Evolutionary conservation across 1,284 basidiomycete species (phyloP).

Genomic region (Ganoderma sp.): DNA sequence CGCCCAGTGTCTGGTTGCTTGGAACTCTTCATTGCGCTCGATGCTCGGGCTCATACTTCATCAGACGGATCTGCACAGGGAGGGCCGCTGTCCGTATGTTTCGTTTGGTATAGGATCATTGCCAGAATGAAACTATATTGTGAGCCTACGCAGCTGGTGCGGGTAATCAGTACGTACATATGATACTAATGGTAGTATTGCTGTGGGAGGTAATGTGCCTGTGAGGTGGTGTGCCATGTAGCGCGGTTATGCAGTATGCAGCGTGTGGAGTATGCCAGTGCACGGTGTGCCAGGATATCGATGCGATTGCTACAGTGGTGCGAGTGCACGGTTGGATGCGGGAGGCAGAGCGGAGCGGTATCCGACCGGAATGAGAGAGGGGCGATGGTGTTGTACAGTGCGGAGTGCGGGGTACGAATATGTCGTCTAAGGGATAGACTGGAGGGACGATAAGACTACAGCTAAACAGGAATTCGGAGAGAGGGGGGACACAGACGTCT

Average conservation of each 20-base stretch:
- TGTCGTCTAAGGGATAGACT: constrained; percentile 21
- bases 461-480: constrained; percentile 1
- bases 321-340: not conserved
- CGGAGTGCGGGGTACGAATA: constrained; percentile 10
- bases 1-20: not conserved
- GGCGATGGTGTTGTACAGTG: constrained; percentile 31
- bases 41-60: not conserved
- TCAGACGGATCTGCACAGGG: constrained; percentile 17
- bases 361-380: constrained; percentile 2
- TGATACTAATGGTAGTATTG: constrained; percentile 8
- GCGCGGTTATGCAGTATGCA: constrained; percentile 1
- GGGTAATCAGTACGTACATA: constrained; percentile 8
- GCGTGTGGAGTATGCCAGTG: not conserved
- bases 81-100: not conserved
- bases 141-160: constrained; percentile 20
- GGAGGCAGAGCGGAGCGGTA: not conserved
- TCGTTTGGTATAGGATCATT: constrained; percentile 10
- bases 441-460: constrained; percentile 19
- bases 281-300: constrained; percentile 8
- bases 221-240: constrained; percentile 9
- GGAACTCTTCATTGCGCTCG: not conserved
- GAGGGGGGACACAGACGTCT: not conserved
- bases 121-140: constrained; percentile 20
- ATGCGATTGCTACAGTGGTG: constrained; percentile 21
- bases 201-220: constrained; percentile 8